Base-by-base conservation (phyloP, 768 basidiomycete genomes). In the Austroboletus eburneus region DNA sequence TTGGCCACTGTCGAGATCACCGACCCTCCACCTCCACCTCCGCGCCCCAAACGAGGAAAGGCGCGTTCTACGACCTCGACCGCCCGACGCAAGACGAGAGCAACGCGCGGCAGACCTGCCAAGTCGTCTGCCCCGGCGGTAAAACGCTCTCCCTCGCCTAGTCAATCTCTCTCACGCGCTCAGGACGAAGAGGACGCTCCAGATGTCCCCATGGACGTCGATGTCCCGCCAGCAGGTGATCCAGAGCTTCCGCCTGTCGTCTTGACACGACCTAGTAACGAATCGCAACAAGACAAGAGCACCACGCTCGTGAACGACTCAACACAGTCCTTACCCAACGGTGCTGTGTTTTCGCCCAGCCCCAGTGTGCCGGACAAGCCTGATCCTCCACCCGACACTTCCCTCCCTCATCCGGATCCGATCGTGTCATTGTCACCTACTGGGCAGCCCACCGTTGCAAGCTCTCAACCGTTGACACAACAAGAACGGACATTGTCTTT, bases 401-500 rank as follows among this genome's bases (percentile, higher is more conserved):
- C 17, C 5, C 24, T 35, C 20, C 36, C 29, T 10, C 42, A 45
- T 9, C 46, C 49, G 14, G 44, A 54, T 38, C 48, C 43, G 10
- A 39, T 53, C 21, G 25, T 63, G 21, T 46, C 53, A 30, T 20
- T 60, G 24, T 56, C 51, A 5, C 42, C 50, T 13, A 25, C 47
- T 27, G 49, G 46, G 23, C 42, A 49, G 6, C 48, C 58, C 24
- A 43, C 35, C 34, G 23, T 56, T 45, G 17, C 50, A 24, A 25
- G 30, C 25, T n/a, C 58, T n/a, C 52, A 56, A 37, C 23, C 16
- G 50, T 65, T 46, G 39, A 64, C 51, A 45, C 62, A 37, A 27
- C 78, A 78, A 17, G 86, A 92, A 61, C 71, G 83, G 49, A 67
- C 73, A 17, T 84, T 92, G 86, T 86, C 88, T 0, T 75, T 93